These are phyloP conservation scores for Hygrophoropsis aurantiaca DNA, from an alignment of 768 basidiomycete genomes.

Conservation along the genomic window DNA sequence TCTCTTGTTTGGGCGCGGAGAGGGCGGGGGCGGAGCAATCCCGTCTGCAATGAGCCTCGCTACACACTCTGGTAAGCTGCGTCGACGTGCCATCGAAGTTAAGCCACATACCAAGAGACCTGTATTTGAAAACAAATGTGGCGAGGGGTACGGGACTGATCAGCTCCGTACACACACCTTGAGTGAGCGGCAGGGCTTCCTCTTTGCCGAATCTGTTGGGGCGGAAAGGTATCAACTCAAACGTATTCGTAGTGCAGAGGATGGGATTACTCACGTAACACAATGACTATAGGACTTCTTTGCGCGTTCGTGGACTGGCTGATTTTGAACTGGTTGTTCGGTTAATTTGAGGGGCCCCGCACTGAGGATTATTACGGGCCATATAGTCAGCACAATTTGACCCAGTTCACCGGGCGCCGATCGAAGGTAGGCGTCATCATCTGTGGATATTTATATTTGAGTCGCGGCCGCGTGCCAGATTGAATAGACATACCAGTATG, in stretches of 20 bases:
- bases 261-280: slow-evolving; percentile 2
- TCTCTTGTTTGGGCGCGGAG: too few species aligned
- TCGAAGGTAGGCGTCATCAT: slow-evolving; percentile 23
- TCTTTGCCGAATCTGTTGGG: slow-evolving; percentile 6
- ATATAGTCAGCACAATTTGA: slow-evolving; percentile 16
- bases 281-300: slow-evolving; percentile 11
- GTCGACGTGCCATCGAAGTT: background rate
- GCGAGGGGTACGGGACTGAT: slow-evolving; percentile 1
- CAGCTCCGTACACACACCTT: background rate
- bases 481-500: slow-evolving; percentile 23
- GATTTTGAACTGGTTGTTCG: too few species aligned
- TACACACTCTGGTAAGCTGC: background rate
- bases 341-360: too few species aligned
- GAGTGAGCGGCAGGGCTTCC: background rate
- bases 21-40: background rate
- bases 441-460: slow-evolving; percentile 9
- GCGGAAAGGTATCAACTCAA: too few species aligned
- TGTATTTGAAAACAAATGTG: slow-evolving; percentile 11
- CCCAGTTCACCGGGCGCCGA: slow-evolving; percentile 16
- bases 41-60: slow-evolving; percentile 8
- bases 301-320: slow-evolving; percentile 9
- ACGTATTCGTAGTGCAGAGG: background rate
- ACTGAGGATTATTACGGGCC: too few species aligned
- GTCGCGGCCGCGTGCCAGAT: slow-evolving; percentile 5
- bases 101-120: slow-evolving; percentile 2